Conservation (phyloP, 2,329 filamentous ascomycete genomes). For the Aspergillus vadensis region DNA sequence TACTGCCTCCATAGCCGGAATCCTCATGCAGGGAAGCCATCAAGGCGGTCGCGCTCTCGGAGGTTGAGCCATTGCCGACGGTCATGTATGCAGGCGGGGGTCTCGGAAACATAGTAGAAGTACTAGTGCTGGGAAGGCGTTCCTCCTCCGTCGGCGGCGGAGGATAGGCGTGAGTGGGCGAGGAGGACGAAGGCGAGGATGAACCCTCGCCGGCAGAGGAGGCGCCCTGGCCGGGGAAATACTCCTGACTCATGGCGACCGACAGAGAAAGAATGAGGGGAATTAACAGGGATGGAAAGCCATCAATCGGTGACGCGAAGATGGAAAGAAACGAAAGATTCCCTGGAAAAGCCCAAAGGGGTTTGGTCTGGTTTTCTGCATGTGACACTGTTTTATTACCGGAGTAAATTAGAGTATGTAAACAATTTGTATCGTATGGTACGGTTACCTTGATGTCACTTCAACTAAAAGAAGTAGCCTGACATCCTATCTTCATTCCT, state of each 20-base stretch:
- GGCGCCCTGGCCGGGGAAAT: slow-evolving; percentile 38
- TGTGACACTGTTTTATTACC: slow-evolving; percentile 12
- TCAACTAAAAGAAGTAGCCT: too few species aligned
- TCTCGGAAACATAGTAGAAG: slow-evolving; percentile 29
- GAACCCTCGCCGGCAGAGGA: slow-evolving; percentile 41
- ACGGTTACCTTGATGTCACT: neutral
- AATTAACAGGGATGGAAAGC: neutral
- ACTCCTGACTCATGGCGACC: slow-evolving; percentile 47
- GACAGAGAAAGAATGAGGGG: neutral
- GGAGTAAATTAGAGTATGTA: too few species aligned
- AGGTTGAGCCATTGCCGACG: slow-evolving; percentile 78
- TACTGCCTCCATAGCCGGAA: slow-evolving; percentile 87
- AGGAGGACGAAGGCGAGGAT: slow-evolving; percentile 28
- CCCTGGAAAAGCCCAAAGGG: slow-evolving; percentile 11
- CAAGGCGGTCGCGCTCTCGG: slow-evolving; percentile 77
- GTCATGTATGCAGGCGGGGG: slow-evolving; percentile 75
- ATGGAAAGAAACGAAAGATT: neutral
- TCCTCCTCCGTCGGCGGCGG: slow-evolving; percentile 28
- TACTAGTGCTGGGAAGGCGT: slow-evolving; percentile 20
- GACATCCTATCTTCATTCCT: too few species aligned
- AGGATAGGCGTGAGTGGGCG: neutral
- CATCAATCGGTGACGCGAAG: slow-evolving; percentile 7
- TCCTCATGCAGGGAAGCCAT: slow-evolving; percentile 82
- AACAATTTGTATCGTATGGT: neutral
- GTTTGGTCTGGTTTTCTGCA: slow-evolving; percentile 15